Base-by-base conservation (phyloP, 257 asterid species). In the Solanum paucissectum region DNA sequence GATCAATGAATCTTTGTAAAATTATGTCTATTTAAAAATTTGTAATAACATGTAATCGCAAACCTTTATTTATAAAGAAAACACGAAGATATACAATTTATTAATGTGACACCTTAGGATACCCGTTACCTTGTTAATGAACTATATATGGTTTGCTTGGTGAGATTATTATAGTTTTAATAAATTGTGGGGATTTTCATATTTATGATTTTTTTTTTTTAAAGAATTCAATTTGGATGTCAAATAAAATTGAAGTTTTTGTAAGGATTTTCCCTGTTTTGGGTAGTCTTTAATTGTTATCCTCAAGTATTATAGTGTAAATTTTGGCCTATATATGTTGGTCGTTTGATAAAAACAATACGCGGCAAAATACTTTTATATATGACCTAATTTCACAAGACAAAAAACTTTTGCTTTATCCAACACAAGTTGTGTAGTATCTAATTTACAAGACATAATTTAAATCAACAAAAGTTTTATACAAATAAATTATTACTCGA, bases 401-500 rank as follows among this genome's bases (percentile, higher is more conserved):
- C 3, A 60, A 2, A 60, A 4, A 23, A 1, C 1, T 60, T n/a
- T 58, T 58, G 5, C 0, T 1, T 13, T 8, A 58, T 4, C 25
- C 0, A 7, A 58, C 11, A 7, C 0, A 21, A 21, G 1, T 58
- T 58, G 12, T 58, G 0, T 7, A 58, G 12, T 58, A 58, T 58
- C 5, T 20, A 3, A 21, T 1, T 20, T 20, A 0, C 5, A 21
- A 20, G 2, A 21, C 5, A 58, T 4, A 7, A 0, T 21, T 1
- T 58, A 21, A 16, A 52, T 1, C 0, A 12, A 58, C 2, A 3
- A 58, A 20, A 58, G 3, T 0, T 62, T 0, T n/a, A 0, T 23
- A 11, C 33, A 2, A 18, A 20, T 55, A 62, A n/a, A 10, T 5
- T 62, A 62, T 62, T 12, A 62, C 3, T n/a, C 0, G 1, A 49